Base-by-base conservation (phyloP, 2,329 filamentous ascomycete genomes). In the Epichloe uncinata region DNA sequence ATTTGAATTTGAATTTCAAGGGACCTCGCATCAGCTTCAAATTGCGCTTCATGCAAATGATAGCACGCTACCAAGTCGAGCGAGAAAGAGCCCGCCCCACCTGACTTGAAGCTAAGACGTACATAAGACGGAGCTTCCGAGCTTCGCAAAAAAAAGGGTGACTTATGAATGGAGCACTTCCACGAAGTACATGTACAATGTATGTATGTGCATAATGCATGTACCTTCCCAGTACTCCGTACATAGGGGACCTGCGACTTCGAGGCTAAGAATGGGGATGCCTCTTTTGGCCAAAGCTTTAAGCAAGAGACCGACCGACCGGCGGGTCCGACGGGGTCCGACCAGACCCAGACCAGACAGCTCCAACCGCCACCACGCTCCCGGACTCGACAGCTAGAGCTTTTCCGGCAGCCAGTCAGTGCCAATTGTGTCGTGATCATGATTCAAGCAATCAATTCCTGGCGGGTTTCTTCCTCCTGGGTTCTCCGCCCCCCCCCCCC, bases 251-350 rank as follows among this genome's bases (percentile, higher is more conserved):
- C 37, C 15, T 36, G 47, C 30, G n/a, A 40, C 44, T 46, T 37
- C 12, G 26, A 41, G 45, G 30, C 37, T 40, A 41, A 42, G 37
- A 16, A 16, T 33, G 35, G 50, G 42, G 36, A 48, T 49, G 38
- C 38, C 52, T 45, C n/a, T 46, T 50, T 47, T 15, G 50, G 48
- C 44, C 6, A 5, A 42, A 44, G 16, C 16, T 16, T 16, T 16
- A 16, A 16, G 40, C 33, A 43, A 13, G 44, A 18, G 43, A 33
- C 30, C 44, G 16, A 30, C 35, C 50, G 42, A 30, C 36, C 50
- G 42, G 50, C 48, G 48, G 46, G 50, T 44, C 52, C 52, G 52
- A 50, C 18, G 2, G 18, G 18, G 3, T 3, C 18, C 18, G 18
- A 20, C 44, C 44, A 45, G 41, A 13, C 40, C 40, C 40, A 22